These are phyloP conservation scores for Trichoderma sp. DNA, from an alignment of 2,329 filamentous ascomycete genomes.

Conservation along the genomic window DNA sequence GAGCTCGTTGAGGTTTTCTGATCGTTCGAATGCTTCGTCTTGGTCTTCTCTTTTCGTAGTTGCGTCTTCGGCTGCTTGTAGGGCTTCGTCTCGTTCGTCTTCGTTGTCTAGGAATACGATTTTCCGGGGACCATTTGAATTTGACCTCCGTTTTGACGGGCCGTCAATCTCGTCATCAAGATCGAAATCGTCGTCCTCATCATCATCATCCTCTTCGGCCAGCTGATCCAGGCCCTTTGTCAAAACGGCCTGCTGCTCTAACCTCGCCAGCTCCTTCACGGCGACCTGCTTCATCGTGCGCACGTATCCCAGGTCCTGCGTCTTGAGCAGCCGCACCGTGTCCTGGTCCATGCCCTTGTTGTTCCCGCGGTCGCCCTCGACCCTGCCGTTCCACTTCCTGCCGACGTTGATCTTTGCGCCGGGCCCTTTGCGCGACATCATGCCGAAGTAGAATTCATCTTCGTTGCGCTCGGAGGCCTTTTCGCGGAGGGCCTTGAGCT, in stretches of 20 bases:
- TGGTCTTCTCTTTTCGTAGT: constrained; percentile 26
- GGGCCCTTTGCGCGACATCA: constrained; percentile 63
- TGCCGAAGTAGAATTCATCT: constrained; percentile 73
- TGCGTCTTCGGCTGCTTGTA: constrained; percentile 33
- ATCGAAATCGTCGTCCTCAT: constrained; percentile 35
- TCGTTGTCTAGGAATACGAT: constrained; percentile 53
- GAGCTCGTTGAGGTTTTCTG: constrained; percentile 48
- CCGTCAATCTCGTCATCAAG: constrained; percentile 38
- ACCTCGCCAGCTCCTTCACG: constrained; percentile 55
- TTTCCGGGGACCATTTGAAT: constrained; percentile 44
- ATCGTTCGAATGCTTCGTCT: constrained; percentile 40
- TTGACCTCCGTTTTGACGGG: constrained; percentile 31
- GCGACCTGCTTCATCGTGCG: constrained; percentile 63
- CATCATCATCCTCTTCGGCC: constrained; percentile 36
- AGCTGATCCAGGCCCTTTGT: constrained; percentile 40
- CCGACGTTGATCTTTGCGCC: constrained; percentile 51
- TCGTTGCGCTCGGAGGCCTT: constrained; percentile 68
- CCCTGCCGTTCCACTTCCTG: constrained; percentile 55
- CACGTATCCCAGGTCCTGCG: constrained; percentile 67
- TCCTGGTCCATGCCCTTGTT: constrained; percentile 58
- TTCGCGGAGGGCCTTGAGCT: constrained; percentile 59
- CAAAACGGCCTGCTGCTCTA: constrained; percentile 57
- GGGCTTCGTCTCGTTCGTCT: constrained; percentile 37
- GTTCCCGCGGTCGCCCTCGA: constrained; percentile 60
- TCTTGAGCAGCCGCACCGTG: constrained; percentile 64